Base-by-base conservation (phyloP, 2,329 filamentous ascomycete genomes). In the Fusarium brachygibbosum region DNA sequence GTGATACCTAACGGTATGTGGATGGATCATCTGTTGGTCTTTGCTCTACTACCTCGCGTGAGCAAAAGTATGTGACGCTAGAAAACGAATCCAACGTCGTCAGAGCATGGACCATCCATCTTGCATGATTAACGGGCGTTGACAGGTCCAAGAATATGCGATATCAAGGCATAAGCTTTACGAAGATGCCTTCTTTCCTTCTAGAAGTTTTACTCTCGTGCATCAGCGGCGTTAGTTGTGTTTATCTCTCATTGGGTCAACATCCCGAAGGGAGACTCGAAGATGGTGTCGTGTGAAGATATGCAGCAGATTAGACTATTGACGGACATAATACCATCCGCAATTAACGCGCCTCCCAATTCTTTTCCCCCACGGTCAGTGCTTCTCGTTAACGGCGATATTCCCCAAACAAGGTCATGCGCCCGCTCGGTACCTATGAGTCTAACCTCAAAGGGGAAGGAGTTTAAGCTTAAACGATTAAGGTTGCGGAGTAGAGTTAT, bases 391-490 rank as follows among this genome's bases (percentile, higher is more conserved):
- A 50, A 28, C 48, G 48, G 66, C 56, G 66, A 58, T 28, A 69
- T 51, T 69, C 57, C 66, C 50, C 28, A 23, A 51, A 32, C 12
- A 38, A 6, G 32, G 13, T 28, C 29, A 28, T 49, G 48, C 66
- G 66, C 52, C 66, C 57, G 66, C 42, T 62, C 14, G 13, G 28
- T 17, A 32, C 51, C 14, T 19, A 6, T 11, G 8, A 6, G 28
- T 32, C 34, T 19, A 31, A 28, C 48, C 66, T 50, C 8, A 50
- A 67, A 50, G 13, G 28, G 66, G 66, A 69, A 66, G 66, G 63
- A 55, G 62, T 55, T 21, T 59, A 65, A 65, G 62, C 52, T 65
- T 65, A 65, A 45, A 65, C 14, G 52, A 46, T 55, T 66, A 66
- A 66, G 63, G 62, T 65, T 65, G 62, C 28, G 59, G 59, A 34